Percentiles rank a stretch among this genome's conserved stretches.
phyloP scores from a whole-genome alignment of 305 asterid species.

The Caryopteris hybrid region DNA sequence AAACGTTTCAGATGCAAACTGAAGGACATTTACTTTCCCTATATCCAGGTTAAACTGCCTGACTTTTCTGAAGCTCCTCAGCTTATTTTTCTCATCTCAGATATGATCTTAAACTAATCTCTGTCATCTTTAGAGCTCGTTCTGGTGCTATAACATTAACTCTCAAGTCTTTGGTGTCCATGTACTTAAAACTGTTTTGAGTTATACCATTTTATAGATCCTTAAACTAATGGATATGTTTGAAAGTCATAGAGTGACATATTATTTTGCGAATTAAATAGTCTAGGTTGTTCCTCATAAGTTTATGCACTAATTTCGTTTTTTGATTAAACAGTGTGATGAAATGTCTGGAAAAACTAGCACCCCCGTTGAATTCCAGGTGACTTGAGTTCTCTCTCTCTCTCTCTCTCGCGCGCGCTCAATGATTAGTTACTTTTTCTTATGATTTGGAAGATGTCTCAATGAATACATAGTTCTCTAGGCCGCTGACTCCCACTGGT shows the following conservation, averaged over 20 bases:
- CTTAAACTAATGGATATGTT: not conserved
- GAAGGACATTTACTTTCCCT: constrained; percentile 85
- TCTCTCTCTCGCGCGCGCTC: not conserved
- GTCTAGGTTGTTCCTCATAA: not conserved
- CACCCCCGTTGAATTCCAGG: constrained; percentile 64
- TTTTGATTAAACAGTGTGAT: constrained; percentile 51
- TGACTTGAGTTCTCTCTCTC: constrained; percentile 15
- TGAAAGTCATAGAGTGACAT: not conserved
- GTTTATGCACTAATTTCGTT: constrained; percentile 2
- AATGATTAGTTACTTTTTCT: not conserved
- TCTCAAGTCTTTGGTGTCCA: not conserved
- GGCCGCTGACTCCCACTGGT: not conserved
- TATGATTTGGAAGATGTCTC: not conserved
- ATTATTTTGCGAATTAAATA: not conserved
- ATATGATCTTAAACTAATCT: not conserved
- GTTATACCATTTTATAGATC: not conserved
- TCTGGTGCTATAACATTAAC: not conserved
- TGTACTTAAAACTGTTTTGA: not conserved
- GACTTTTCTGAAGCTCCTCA: constrained; percentile 4
- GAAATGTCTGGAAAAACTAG: constrained; percentile 57
- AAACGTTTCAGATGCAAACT: constrained; percentile 33
- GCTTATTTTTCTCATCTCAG: not conserved
- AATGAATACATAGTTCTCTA: not conserved
- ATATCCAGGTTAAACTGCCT: constrained; percentile 56
- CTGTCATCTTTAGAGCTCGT: not conserved